Evolutionary conservation across 768 basidiomycete species (phyloP), one percentile per base, ranked within the genome.

Genomic region (Scleroderma bovista): DNA sequence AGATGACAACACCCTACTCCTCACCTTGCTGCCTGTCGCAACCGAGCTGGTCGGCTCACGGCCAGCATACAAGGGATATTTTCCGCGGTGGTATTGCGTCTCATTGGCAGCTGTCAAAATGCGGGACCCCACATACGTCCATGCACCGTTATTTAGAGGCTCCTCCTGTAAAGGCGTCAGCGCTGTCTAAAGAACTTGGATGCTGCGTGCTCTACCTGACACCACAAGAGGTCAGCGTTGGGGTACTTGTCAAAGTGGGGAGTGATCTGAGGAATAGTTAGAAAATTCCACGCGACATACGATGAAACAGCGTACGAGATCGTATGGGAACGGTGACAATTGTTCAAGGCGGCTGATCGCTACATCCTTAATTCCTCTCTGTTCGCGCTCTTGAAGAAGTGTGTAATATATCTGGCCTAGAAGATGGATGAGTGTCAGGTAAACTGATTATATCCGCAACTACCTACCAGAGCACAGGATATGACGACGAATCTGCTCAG

Each of bases 221-320:
- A 91, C 94, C 95, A 97, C 41, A 93, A 74, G 34, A 95, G 66
- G 56, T 88, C 87, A 32, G 95, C 93, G 65, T 98, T 95, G 60
- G 95, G 92, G 74, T 96, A 98, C 69, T 84, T 83, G 75, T 99
- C 96, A 32, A 99, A 78, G 67, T 97, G 91, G 23, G 94, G 88
- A 20, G 89, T 93, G 57, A 97, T 65, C 89, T 92, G 53, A 12
- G 56, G 48, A 41, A 49, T 40, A 32, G 15, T 53, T 43, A 52
- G 55, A 40, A 45, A 53, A 41, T 39, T 49, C 16, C 0, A 20
- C n/a, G 32, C 9, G 12, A 39, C 22, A n/a, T 16, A 32, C 33
- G 8, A 48, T 15, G 48, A 36, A 29, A 46, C 8, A 6, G 72
- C 82, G 33, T 61, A 93, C 88, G 46, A 94, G 71, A 60, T 98